Percentiles rank a stretch among this genome's conserved stretches.
phyloP scores from a whole-genome alignment of 768 basidiomycete genomes.

The Leucocoprinus birnbaumii region DNA sequence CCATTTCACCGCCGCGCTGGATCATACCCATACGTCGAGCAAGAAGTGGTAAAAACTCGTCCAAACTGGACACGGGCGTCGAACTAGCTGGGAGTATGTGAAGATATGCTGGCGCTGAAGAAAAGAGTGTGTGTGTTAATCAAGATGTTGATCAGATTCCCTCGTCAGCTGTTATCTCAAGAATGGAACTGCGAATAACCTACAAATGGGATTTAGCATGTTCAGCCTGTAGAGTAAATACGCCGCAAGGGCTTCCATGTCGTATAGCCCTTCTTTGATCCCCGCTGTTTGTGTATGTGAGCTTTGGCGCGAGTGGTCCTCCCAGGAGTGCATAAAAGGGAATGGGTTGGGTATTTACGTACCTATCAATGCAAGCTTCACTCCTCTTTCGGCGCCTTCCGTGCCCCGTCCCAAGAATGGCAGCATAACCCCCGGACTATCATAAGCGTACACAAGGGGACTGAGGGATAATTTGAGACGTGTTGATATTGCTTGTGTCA shows the following conservation, averaged over 20 bases:
- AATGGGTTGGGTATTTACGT: slow-evolving; percentile 32
- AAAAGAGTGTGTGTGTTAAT: too few relatives aligned
- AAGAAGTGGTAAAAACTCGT: slow-evolving; percentile 66
- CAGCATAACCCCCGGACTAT: slow-evolving; percentile 96
- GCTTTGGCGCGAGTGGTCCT: slow-evolving; percentile 17
- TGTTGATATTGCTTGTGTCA: slow-evolving; percentile 87
- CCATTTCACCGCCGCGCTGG: slow-evolving; percentile 67
- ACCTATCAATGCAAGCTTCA: slow-evolving; percentile 94
- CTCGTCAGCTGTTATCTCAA: slow-evolving; percentile 8
- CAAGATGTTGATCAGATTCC: slow-evolving; percentile 10
- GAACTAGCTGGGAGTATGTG: slow-evolving; percentile 52
- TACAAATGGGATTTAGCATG: slow-evolving; percentile 68
- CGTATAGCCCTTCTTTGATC: slow-evolving; percentile 91
- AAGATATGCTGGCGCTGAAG: slow-evolving; percentile 70
- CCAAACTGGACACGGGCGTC: slow-evolving; percentile 56
- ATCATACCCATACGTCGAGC: slow-evolving; percentile 82
- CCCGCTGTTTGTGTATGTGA: slow-evolving; percentile 54
- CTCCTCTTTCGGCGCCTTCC: slow-evolving; percentile 84
- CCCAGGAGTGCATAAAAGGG: slow-evolving; percentile 15
- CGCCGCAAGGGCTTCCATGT: slow-evolving; percentile 77
- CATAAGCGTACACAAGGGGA: slow-evolving; percentile 89
- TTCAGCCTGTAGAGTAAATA: slow-evolving; percentile 89
- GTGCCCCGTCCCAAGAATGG: slow-evolving; percentile 88
- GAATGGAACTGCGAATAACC: slow-evolving; percentile 26
- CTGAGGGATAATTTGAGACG: slow-evolving; percentile 80